Evolutionary conservation across 83 land plant genomes (phyloP), one percentile per base, ranked within the genome.

Genomic region (Larix sibirica): DNA sequence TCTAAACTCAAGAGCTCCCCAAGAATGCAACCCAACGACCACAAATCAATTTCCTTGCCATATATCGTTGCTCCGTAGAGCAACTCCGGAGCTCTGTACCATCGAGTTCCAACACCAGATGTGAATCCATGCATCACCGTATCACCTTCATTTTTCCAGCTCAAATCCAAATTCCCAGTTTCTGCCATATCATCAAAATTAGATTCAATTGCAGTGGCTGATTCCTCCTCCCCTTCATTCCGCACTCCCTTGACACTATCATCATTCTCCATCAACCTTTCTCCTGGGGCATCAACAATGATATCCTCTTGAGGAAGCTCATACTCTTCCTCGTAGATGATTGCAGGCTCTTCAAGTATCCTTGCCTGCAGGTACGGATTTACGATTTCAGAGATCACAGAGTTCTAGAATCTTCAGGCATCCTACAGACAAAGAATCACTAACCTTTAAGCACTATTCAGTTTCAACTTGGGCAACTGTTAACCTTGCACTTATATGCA

Each of bases 21-120:
- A 83, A 97, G 91, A 74, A 97, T 95, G 83, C 98, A 97, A 9
- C 99, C 99, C 20, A 95, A 79, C 33, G 99, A 94, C 99, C 98
- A 97, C n/a, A 97, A 73, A 81, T 97, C 99, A 40, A 97, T 74
- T 71, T 89, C 98, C 1, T 28, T 80, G 18, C 95, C 97, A 75
- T 97, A 97, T 62, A 80, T 81, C n/a, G 90, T 90, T 4, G 99
- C 92, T 63, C 99, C 99, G 85, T 92, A 97, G 12, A 97, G 95
- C n/a, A 97, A 84, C 84, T 97, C 99, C 18, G 99, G 99, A 9
- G 97, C 94, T 62, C 92, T 90, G 87, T 85, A 97, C 99, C 99
- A 97, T 16, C 97, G 84, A 21, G 99, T 97, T 47, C 99, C 99
- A 36, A 97, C 98, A 84, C 94, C 90, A 14, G 92, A 93, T 24